phyloP scores from a whole-genome alignment of 441 rosid species.

The Pelargonium citronellum region DNA sequence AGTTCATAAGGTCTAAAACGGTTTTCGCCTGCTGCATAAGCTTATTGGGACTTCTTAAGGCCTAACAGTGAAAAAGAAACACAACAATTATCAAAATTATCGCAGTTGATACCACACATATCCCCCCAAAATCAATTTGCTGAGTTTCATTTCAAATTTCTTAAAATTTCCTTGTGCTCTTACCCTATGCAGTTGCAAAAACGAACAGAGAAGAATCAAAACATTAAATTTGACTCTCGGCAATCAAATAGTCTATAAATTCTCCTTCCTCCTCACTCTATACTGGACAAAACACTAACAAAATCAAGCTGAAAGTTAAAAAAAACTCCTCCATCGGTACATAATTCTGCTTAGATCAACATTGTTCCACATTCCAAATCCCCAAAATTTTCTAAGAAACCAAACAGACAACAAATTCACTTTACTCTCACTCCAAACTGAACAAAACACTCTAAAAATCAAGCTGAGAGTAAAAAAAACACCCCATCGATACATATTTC shows the following conservation, averaged over 20 bases:
- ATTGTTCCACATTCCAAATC: too few relatives aligned
- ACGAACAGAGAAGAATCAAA: too few relatives aligned
- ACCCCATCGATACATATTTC: too few relatives aligned
- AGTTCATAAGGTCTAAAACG: constrained; percentile 30
- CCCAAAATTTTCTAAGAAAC: neutral
- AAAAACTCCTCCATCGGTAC: too few relatives aligned
- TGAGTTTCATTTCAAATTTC: neutral
- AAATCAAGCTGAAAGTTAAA: too few relatives aligned
- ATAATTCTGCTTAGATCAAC: too few relatives aligned
- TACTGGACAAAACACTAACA: too few relatives aligned
- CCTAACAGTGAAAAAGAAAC: constrained; percentile 35
- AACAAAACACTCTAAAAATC: too few relatives aligned
- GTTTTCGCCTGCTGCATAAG: constrained; percentile 47
- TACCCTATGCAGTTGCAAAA: neutral
- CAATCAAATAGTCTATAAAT: too few relatives aligned
- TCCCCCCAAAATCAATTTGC: neutral
- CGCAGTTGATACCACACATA: neutral
- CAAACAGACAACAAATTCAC: constrained; percentile 8
- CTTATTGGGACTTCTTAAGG: constrained; percentile 39
- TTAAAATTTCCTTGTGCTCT: neutral
- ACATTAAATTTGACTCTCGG: too few relatives aligned
- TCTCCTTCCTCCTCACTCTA: too few relatives aligned
- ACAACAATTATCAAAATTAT: neutral
- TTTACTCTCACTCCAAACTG: neutral
- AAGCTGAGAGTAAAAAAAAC: too few relatives aligned